Conservation (phyloP, 805 yeast genomes). For the Starmerella kuoi region DNA sequence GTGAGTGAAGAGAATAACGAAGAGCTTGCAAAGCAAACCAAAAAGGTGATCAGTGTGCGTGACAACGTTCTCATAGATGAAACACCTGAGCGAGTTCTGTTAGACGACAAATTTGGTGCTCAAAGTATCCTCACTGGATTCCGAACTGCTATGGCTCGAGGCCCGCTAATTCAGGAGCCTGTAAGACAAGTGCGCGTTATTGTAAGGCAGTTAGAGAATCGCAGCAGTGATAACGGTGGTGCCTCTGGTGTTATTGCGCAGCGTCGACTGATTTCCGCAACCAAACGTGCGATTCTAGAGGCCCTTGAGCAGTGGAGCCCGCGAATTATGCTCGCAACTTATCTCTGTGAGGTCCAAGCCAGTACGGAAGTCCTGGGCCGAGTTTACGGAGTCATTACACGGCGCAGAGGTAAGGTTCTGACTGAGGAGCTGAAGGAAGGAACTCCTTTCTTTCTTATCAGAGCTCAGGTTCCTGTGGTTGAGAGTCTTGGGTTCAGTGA, state of each 20-base stretch:
- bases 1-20: not conserved
- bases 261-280: constrained; percentile 58
- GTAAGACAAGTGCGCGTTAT: constrained; percentile 53
- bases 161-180: constrained; percentile 82
- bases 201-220: constrained; percentile 10
- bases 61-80: constrained; percentile 16
- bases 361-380: constrained; percentile 88
- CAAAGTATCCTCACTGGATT: constrained; percentile 61
- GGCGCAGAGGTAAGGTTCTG: constrained; percentile 69
- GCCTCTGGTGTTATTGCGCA: constrained; percentile 26
- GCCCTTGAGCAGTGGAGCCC: constrained; percentile 75
- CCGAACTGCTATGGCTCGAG: constrained; percentile 67
- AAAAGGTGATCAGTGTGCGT: not conserved
- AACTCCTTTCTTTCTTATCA: constrained; percentile 84
- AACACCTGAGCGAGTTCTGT: constrained; percentile 5
- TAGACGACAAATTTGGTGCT: constrained; percentile 6
- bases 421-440: constrained; percentile 97
- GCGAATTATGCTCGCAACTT: constrained; percentile 81
- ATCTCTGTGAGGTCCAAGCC: constrained; percentile 89
- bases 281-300: constrained; percentile 60
- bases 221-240: constrained; percentile 9
- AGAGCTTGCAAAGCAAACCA: not conserved
- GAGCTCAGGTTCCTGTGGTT: constrained; percentile 77
- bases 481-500: constrained; percentile 96
- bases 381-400: constrained; percentile 87